A percentile compares a stretch with the other conserved stretches of the same genome.
Conservation (phyloP, 768 basidiomycete genomes). For the Calocybe indica region DNA sequence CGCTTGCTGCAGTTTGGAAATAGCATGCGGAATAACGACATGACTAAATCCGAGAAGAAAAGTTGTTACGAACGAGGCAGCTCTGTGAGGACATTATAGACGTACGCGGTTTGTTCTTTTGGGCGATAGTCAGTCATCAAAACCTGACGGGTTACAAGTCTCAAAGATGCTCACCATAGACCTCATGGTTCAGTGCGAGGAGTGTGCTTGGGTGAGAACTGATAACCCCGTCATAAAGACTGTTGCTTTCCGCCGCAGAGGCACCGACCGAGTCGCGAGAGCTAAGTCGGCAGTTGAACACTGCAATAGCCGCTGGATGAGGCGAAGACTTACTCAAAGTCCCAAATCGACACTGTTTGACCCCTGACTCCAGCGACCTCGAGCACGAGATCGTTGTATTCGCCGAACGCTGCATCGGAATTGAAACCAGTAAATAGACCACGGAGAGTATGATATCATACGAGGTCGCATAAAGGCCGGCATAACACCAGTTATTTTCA, state of each 20-base stretch:
- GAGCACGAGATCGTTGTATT: slow-evolving; percentile 31
- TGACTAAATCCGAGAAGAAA: slow-evolving; percentile 10
- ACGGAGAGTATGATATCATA: slow-evolving; percentile 10
- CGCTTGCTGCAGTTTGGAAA: slow-evolving; percentile 25
- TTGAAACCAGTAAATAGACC: background rate
- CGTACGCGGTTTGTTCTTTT: slow-evolving; percentile 16
- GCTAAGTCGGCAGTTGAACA: slow-evolving; percentile 9
- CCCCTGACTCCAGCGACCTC: slow-evolving; percentile 16
- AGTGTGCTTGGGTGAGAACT: slow-evolving; percentile 21
- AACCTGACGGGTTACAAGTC: background rate
- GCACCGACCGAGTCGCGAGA: slow-evolving; percentile 32
- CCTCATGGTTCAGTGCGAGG: slow-evolving; percentile 34
- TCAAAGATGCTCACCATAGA: slow-evolving; percentile 14
- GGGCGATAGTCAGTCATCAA: background rate
- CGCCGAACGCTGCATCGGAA: slow-evolving; percentile 26
- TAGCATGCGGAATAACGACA: slow-evolving; percentile 28
- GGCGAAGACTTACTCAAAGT: slow-evolving; percentile 15
- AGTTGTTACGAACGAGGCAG: background rate
- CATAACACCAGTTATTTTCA: slow-evolving; percentile 27
- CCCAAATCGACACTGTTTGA: slow-evolving; percentile 18
- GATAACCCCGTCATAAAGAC: slow-evolving; percentile 19
- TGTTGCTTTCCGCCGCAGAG: slow-evolving; percentile 18
- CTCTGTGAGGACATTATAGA: background rate
- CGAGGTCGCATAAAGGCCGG: slow-evolving; percentile 39
- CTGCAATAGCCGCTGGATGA: background rate